These are phyloP conservation scores for Symbiodinium natans DNA, from an alignment of 73 alveolate species.

Conservation along the genomic window DNA sequence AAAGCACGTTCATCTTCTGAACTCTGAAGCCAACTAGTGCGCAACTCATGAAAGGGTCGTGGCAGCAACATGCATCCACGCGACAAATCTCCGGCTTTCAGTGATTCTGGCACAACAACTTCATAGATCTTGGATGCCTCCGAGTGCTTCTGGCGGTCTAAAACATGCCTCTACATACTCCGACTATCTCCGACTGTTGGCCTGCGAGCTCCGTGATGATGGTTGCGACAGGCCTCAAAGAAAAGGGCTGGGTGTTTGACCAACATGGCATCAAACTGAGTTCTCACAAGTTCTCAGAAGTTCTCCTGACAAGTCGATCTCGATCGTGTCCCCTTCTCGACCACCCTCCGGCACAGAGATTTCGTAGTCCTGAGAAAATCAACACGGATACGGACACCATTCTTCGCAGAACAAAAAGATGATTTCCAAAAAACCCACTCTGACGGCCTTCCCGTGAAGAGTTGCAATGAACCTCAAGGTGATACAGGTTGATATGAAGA, in stretches of 20 bases:
- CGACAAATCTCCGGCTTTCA: not conserved
- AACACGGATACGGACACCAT: too few species aligned
- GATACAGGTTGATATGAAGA: too few species aligned
- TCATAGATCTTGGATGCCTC: constrained; percentile 20
- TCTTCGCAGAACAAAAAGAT: too few species aligned
- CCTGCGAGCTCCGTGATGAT: constrained; percentile 7
- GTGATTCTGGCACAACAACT: not conserved
- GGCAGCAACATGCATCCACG: too few species aligned
- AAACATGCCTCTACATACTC: too few species aligned
- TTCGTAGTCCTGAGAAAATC: constrained; percentile 35
- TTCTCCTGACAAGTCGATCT: constrained; percentile 20
- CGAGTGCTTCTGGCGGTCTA: too few species aligned
- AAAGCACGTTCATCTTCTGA: too few species aligned
- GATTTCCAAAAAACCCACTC: too few species aligned
- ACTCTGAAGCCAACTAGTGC: too few species aligned
- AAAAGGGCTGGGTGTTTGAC: not conserved
- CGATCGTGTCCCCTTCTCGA: constrained; percentile 30
- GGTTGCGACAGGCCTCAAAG: not conserved
- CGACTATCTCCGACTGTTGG: too few species aligned
- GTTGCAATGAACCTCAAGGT: not conserved
- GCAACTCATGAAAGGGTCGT: too few species aligned
- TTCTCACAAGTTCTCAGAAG: not conserved
- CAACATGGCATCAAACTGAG: not conserved
- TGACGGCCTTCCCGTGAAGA: constrained; percentile 15
- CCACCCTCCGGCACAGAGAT: constrained; percentile 79